Conservation (phyloP, 108 stramenopile genomes). For the Chaetoceros tenuissimus region DNA sequence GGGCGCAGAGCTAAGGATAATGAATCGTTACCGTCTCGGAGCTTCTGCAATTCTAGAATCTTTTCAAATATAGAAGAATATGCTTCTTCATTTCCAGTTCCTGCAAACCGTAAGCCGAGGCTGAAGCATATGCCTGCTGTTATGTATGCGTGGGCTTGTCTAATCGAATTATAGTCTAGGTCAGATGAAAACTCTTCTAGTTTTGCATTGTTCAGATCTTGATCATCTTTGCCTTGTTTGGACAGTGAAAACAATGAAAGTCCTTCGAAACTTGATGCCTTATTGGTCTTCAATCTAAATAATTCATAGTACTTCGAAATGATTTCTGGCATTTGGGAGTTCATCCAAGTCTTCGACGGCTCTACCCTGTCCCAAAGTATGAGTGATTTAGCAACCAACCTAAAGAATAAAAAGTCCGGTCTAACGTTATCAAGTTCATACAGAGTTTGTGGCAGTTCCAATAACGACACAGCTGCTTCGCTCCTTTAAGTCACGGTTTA, state of each 20-base stretch:
- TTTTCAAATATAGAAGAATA: slow-evolving; percentile 49
- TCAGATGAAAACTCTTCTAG: neutral
- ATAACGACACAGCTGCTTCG: slow-evolving; percentile 58
- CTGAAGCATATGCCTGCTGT: slow-evolving; percentile 91
- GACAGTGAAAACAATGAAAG: slow-evolving; percentile 5
- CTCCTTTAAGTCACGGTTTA: slow-evolving; percentile 21
- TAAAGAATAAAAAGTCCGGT: slow-evolving; percentile 87
- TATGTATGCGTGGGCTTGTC: slow-evolving; percentile 88
- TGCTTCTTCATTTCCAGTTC: slow-evolving; percentile 74
- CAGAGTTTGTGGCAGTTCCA: slow-evolving; percentile 86
- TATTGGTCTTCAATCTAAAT: slow-evolving; percentile 39
- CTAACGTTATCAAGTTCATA: slow-evolving; percentile 88
- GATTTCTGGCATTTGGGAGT: slow-evolving; percentile 69
- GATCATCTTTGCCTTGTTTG: slow-evolving; percentile 2
- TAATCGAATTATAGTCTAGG: slow-evolving; percentile 22
- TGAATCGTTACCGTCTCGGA: slow-evolving; percentile 68
- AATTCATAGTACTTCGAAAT: slow-evolving; percentile 43
- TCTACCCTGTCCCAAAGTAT: slow-evolving; percentile 90
- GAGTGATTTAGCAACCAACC: slow-evolving; percentile 83
- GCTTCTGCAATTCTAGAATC: slow-evolving; percentile 55
- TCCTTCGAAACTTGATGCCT: neutral
- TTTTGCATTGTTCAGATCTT: neutral
- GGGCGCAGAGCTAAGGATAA: slow-evolving; percentile 61
- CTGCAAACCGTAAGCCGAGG: slow-evolving; percentile 88
- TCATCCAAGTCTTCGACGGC: slow-evolving; percentile 75